Conservation (phyloP, 495 filamentous ascomycete genomes). For the Amorphotheca resinae region DNA sequence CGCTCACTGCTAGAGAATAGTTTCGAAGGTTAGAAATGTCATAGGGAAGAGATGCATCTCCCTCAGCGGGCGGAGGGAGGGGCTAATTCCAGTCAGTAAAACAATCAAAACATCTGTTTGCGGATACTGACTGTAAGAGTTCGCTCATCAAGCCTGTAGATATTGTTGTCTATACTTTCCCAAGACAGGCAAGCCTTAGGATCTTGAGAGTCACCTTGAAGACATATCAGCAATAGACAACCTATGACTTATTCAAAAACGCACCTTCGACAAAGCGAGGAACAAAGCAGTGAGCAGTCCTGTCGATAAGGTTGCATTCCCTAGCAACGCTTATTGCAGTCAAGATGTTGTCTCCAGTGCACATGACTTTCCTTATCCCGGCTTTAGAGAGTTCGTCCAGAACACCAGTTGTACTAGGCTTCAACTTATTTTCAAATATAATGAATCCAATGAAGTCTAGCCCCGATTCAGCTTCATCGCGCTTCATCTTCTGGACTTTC, state of each 20-base stretch:
- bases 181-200: slow-evolving; percentile 61
- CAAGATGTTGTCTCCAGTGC: slow-evolving; percentile 95
- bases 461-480: slow-evolving; percentile 66
- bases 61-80: slow-evolving; percentile 48
- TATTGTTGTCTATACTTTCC: slow-evolving; percentile 83
- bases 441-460: slow-evolving; percentile 91
- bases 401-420: slow-evolving; percentile 63
- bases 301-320: slow-evolving; percentile 77
- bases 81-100: slow-evolving; percentile 41
- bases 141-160: slow-evolving; percentile 59
- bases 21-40: slow-evolving; percentile 65
- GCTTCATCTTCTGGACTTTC: slow-evolving; percentile 85
- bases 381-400: slow-evolving; percentile 76
- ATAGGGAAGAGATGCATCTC: slow-evolving; percentile 75
- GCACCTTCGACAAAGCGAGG: slow-evolving; percentile 72
- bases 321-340: slow-evolving; percentile 94
- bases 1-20: slow-evolving; percentile 79
- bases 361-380: slow-evolving; percentile 87
- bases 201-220: slow-evolving; percentile 45
- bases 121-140: slow-evolving; percentile 50
- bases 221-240: neutral
- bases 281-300: slow-evolving; percentile 76
- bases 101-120: neutral
- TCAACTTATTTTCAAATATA: slow-evolving; percentile 97
- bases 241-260: no score